phyloP scores from a whole-genome alignment of 208 protist genomes.

The Trypanosoma scelopori region DNA sequence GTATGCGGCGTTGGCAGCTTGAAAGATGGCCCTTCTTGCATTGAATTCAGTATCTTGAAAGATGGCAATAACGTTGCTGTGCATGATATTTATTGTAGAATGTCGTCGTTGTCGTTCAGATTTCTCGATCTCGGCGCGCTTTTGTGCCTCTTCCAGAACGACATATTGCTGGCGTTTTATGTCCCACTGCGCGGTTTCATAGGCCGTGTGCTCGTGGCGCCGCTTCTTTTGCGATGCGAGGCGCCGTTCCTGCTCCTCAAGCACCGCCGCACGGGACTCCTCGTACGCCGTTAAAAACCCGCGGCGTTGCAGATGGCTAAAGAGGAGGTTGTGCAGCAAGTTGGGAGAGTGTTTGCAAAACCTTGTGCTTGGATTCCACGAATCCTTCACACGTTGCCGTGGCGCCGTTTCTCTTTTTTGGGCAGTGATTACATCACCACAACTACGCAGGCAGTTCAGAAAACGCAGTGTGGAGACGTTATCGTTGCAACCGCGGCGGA shows the following conservation, averaged over 20 bases:
- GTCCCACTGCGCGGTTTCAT: not conserved
- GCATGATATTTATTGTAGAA: not conserved
- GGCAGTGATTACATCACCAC: not conserved
- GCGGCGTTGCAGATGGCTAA: conserved; percentile 9
- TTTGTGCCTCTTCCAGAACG: conserved; percentile 4
- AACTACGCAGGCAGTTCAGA: conserved; percentile 13
- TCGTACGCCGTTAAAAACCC: conserved; percentile 22
- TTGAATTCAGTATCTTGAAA: conserved; percentile 32
- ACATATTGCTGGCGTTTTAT: too few species aligned
- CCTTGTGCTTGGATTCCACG: conserved; percentile 24
- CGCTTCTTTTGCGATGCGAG: not conserved
- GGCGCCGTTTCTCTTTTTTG: not conserved
- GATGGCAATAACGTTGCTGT: not conserved
- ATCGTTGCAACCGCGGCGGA: conserved; percentile 49
- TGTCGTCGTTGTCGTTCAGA: conserved; percentile 1
- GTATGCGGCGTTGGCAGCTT: conserved; percentile 18
- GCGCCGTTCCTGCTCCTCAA: conserved; percentile 8
- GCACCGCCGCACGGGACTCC: not conserved
- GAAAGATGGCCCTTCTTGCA: conserved; percentile 31
- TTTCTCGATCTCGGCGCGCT: not conserved
- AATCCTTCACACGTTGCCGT: not conserved
- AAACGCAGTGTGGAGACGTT: conserved; percentile 29
- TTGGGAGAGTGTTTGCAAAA: not conserved
- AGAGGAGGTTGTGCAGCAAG: conserved; percentile 11
- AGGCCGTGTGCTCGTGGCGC: not conserved